A percentile compares a stretch with the other conserved stretches of the same genome.
phyloP scores from a whole-genome alignment of 176 grass and related monocot genomes.

The Phoenix roebelenii region DNA sequence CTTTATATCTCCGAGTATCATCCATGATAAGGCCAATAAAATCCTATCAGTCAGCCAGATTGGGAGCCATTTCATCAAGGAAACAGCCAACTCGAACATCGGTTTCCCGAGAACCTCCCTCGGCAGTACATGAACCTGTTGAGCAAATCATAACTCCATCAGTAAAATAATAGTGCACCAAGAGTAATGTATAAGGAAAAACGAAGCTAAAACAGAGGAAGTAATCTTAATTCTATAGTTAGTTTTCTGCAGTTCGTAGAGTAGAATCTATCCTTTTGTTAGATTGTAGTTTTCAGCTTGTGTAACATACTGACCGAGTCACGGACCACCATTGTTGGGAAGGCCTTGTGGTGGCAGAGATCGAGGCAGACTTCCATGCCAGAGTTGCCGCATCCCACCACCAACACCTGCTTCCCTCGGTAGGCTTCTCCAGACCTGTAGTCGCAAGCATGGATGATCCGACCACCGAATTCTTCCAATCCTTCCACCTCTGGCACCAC shows the following conservation, averaged over 20 bases:
- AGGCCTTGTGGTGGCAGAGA: constrained; percentile 43
- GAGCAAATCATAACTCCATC: too few relatives aligned
- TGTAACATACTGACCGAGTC: constrained; percentile 14
- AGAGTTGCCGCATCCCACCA: constrained; percentile 40
- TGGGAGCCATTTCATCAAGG: constrained; percentile 32
- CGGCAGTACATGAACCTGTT: constrained; percentile 32
- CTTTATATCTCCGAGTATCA: constrained; percentile 23
- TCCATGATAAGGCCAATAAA: constrained; percentile 21
- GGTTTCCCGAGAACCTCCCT: constrained; percentile 33
- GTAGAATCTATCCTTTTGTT: too few relatives aligned
- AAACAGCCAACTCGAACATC: constrained; percentile 28
- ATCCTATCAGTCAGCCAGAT: constrained; percentile 30
- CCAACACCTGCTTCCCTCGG: constrained; percentile 33
- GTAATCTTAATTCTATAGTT: neutral
- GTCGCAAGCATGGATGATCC: constrained; percentile 25
- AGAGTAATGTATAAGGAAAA: too few relatives aligned
- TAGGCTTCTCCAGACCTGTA: constrained; percentile 37
- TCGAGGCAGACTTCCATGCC: constrained; percentile 48
- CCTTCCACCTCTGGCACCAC: constrained; percentile 27
- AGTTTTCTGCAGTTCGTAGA: too few relatives aligned
- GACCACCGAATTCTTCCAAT: constrained; percentile 4
- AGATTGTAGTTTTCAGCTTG: too few relatives aligned
- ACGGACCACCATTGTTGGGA: constrained; percentile 33
- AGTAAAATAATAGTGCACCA: too few relatives aligned
- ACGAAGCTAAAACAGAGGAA: too few relatives aligned